Evolutionary conservation across 1,284 basidiomycete genomes (phyloP).

Genomic region (Ceratobasidium sp.): DNA sequence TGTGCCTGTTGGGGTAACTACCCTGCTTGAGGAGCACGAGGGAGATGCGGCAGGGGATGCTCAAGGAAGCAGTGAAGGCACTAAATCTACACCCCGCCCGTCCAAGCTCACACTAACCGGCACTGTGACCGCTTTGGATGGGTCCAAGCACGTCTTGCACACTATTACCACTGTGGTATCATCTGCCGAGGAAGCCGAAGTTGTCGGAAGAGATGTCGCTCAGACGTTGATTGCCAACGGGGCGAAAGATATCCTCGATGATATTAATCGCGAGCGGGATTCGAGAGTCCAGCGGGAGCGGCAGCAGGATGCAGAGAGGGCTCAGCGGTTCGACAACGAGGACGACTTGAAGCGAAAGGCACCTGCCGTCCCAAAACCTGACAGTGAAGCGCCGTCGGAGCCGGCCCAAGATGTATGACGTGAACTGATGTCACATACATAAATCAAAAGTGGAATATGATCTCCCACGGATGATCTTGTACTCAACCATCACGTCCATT

Average conservation of each 20-base stretch:
- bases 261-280: conserved; percentile 75
- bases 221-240: conserved; percentile 71
- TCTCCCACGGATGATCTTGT: conserved; percentile 40
- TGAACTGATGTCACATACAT: conserved; percentile 30
- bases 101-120: conserved; percentile 71
- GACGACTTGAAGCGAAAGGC: conserved; percentile 25
- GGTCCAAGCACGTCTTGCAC: conserved; percentile 74
- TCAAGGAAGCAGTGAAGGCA: conserved; percentile 48
- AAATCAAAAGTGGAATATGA: conserved; percentile 27
- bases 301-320: conserved; percentile 33
- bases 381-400: not conserved
- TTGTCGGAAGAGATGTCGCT: conserved; percentile 74
- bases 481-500: conserved; percentile 53
- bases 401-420: conserved; percentile 6
- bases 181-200: conserved; percentile 70
- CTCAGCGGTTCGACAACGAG: conserved; percentile 5
- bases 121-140: conserved; percentile 83
- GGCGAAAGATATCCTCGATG: conserved; percentile 79
- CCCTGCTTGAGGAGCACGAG: conserved; percentile 42
- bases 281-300: conserved; percentile 53
- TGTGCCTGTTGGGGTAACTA: conserved; percentile 92
- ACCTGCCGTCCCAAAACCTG: not conserved
- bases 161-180: conserved; percentile 60
- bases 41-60: conserved; percentile 35
- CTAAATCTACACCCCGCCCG: conserved; percentile 49